Conservation (phyloP, 2,329 filamentous ascomycete genomes). For the Claviceps pazoutovae region DNA sequence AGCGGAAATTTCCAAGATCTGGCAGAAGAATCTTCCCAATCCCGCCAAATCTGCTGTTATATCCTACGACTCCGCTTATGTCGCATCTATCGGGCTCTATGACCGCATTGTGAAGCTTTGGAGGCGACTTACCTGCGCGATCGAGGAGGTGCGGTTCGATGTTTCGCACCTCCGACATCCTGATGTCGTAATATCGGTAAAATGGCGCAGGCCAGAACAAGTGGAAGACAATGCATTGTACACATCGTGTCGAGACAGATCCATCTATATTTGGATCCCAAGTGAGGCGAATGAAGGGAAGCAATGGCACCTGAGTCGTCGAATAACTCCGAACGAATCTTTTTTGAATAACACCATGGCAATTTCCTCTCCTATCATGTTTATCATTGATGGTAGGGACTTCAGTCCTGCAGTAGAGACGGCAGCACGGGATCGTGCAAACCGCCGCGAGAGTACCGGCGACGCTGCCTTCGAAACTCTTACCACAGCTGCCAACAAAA, state of each 20-base stretch:
- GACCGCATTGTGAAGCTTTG: conserved; percentile 87
- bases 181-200: conserved; percentile 60
- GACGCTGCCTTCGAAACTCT: conserved; percentile 70
- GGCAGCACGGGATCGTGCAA: conserved; percentile 48
- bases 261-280: conserved; percentile 71
- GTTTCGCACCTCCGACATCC: conserved; percentile 84
- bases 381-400: conserved; percentile 71
- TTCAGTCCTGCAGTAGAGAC: conserved; percentile 65
- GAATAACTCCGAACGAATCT: conserved; percentile 61
- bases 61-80: conserved; percentile 76
- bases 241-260: conserved; percentile 70
- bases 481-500: conserved; percentile 71
- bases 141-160: conserved; percentile 75
- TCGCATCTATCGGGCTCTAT: conserved; percentile 65
- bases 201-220: conserved; percentile 75
- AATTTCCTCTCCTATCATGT: conserved; percentile 31
- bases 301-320: conserved; percentile 64
- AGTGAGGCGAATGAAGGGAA: conserved; percentile 58
- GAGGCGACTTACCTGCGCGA: conserved; percentile 73
- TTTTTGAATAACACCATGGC: conserved; percentile 34
- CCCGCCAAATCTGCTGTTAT: conserved; percentile 60
- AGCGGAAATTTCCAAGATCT: conserved; percentile 42
- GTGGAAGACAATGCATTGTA: conserved; percentile 78
- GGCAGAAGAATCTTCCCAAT: conserved; percentile 62
- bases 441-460: conserved; percentile 42